Evolutionary conservation across 176 grass and related monocot genomes (phyloP).

Genomic region (Oryza nivara): DNA sequence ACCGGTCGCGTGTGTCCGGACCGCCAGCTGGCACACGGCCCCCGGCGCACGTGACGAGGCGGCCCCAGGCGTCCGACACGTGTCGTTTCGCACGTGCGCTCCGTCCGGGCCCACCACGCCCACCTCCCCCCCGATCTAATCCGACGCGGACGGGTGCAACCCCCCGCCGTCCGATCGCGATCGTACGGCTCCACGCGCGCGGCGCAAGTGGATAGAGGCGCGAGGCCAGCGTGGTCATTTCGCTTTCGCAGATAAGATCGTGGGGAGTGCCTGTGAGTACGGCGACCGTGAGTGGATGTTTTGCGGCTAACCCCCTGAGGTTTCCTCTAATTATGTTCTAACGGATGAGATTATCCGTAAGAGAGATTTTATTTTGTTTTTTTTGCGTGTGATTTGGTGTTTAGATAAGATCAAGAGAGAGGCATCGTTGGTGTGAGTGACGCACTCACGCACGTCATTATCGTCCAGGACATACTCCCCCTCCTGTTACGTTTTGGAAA

Average conservation of each 20-base stretch:
- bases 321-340: fast-evolving
- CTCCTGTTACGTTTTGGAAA: too few relatives aligned
- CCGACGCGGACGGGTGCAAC: slow-evolving; percentile 42
- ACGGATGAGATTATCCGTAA: neutral
- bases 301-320: neutral
- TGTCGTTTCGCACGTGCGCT: slow-evolving; percentile 18
- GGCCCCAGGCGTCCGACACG: slow-evolving; percentile 34
- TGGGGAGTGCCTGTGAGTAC: neutral
- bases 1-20: neutral
- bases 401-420: slow-evolving; percentile 2
- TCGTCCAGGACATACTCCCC: neutral
- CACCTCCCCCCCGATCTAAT: slow-evolving; percentile 39
- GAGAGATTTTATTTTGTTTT: neutral
- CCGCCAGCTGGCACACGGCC: slow-evolving; percentile 31
- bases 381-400: neutral
- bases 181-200: neutral
- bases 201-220: neutral
- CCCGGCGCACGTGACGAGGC: slow-evolving; percentile 29
- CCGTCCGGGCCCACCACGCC: neutral
- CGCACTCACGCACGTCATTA: slow-evolving; percentile 1
- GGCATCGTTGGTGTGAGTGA: neutral
- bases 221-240: neutral
- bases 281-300: neutral
- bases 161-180: neutral
- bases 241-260: slow-evolving; percentile 45